A percentile compares a stretch with the other conserved stretches of the same genome.
phyloP scores from a whole-genome alignment of 2,329 filamentous ascomycete species.

The Escovopsis sp. region DNA sequence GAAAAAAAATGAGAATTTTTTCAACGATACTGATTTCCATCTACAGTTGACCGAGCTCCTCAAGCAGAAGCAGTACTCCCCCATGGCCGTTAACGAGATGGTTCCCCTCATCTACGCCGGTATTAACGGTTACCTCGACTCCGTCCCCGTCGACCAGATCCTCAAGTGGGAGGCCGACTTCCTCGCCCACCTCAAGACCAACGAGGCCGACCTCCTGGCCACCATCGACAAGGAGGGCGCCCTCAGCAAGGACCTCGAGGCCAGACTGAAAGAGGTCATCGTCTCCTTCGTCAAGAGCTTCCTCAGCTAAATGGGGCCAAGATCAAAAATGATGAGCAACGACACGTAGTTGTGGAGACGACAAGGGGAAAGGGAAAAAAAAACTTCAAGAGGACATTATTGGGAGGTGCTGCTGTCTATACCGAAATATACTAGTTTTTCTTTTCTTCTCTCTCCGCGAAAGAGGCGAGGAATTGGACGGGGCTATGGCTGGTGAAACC shows the following conservation, averaged over 20 bases:
- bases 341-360: slow-evolving; percentile 16
- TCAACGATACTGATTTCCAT: background rate
- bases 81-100: slow-evolving; percentile 99
- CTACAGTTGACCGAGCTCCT: slow-evolving; percentile 77
- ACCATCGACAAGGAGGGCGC: slow-evolving; percentile 92
- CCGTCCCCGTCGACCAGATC: slow-evolving; percentile 79
- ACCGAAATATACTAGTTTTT: slow-evolving; percentile 30
- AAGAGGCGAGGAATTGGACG: slow-evolving; percentile 28
- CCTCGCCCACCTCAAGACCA: slow-evolving; percentile 79
- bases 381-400: slow-evolving; percentile 7
- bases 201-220: slow-evolving; percentile 69
- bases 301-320: slow-evolving; percentile 31
- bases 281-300: slow-evolving; percentile 88
- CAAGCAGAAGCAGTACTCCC: slow-evolving; percentile 99
- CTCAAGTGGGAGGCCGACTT: slow-evolving; percentile 90
- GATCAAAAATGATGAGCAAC: slow-evolving; percentile 15
- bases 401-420: slow-evolving; percentile 32
- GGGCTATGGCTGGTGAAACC: slow-evolving; percentile 26
- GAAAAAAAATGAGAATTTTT: background rate
- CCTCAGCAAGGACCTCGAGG: slow-evolving; percentile 87
- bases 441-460: slow-evolving; percentile 27
- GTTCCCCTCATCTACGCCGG: slow-evolving; percentile 98
- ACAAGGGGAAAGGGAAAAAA: too few relatives aligned
- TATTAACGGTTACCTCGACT: slow-evolving; percentile 94
- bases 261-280: slow-evolving; percentile 64